Evolutionary conservation across 129 eudicot genomes (phyloP), one percentile per base, ranked within the genome.

Genomic region (Saposhnikovia divaricata): DNA sequence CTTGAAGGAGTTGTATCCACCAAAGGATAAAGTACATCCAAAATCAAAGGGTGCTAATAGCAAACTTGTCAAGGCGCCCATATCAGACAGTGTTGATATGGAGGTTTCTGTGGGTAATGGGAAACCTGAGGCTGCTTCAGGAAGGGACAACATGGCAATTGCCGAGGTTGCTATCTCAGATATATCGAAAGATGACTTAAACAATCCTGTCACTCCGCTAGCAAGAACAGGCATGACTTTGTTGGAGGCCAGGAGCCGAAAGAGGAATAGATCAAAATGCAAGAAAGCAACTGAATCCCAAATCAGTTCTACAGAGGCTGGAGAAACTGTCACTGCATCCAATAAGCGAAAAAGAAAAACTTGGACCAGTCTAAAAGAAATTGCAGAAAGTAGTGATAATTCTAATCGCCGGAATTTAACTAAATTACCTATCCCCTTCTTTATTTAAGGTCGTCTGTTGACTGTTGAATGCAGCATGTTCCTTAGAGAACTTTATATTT

Each of bases 291-390:
- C 28, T 74, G 84, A 83, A 48, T 21, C 83, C 38, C 84, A 76
- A 76, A 81, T 79, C 40, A 70, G 43, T 71, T 80, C 84, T 8
- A 75, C 80, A 65, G 87, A 83, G 37, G 80, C 74, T 15, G 96
- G 86, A 45, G 86, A 91, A 34, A n/a, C 86, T 13, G 69, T 44
- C 28, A 77, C 63, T 15, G 40, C 79, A 0, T 87, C 93, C 6
- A 86, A 81, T 39, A 94, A 89, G 85, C 81, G 90, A 82, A 79
- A 81, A 81, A 90, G 85, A 79, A 94, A 86, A 83, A 61, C 92
- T 37, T 91, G 98, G 98, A 94, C 94, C 37, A 90, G 90, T 59
- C 83, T 90, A 70, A 94, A 90, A 84, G 93, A 94, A 76, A 89
- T 90, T 63, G 92, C 93, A 3, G 85, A 87, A 79, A 74, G 81